Base-by-base conservation (phyloP, 148 eudicot species). In the Rheum nobile region DNA sequence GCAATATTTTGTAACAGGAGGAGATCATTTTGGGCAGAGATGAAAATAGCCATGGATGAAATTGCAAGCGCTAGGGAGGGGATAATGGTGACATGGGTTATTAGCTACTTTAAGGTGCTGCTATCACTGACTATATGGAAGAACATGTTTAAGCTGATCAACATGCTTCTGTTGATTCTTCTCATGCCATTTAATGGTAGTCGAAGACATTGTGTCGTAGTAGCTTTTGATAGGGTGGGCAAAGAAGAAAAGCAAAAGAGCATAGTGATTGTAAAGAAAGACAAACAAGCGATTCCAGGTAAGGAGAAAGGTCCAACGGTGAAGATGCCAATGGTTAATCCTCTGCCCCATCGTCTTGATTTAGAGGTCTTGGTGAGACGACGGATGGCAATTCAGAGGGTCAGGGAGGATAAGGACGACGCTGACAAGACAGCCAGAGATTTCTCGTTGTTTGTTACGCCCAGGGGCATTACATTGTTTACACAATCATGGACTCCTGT, bases 401-500 rank as follows among this genome's bases (percentile, higher is more conserved):
- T 88, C 39, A 67, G 39, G 72, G 79, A 86, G 46, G 92, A 82
- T 52, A 75, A 77, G 13, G 83, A 73, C 29, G 83, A 70, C 0
- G 13, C 12, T 26, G 50, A 39, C 19, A 74, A 39, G 37, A 81
- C 84, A 34, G 46, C 55, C 1, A 83, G 95, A 76, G 91, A 83
- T 0, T 92, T 72, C 80, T 81, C 83, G 2, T 72, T 90, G 43
- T 82, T 89, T 77, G 81, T 10, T 31, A 77, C 88, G 1, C 61
- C 82, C 0, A 75, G 89, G 68, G 92, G 89, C 11, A 88, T 81
- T 21, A 85, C 90, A 0, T 73, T 89, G 76, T 92, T 92, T 71
- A 90, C 95, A 9, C 97, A 90, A 70, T 84, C 95, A 0, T 92
- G 97, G 97, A 84, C 88, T 13, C 91, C 95, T 22, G 72, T 83